These are phyloP conservation scores for Ascochyta lentis DNA, from an alignment of 2,329 filamentous ascomycete genomes.

Conservation along the genomic window DNA sequence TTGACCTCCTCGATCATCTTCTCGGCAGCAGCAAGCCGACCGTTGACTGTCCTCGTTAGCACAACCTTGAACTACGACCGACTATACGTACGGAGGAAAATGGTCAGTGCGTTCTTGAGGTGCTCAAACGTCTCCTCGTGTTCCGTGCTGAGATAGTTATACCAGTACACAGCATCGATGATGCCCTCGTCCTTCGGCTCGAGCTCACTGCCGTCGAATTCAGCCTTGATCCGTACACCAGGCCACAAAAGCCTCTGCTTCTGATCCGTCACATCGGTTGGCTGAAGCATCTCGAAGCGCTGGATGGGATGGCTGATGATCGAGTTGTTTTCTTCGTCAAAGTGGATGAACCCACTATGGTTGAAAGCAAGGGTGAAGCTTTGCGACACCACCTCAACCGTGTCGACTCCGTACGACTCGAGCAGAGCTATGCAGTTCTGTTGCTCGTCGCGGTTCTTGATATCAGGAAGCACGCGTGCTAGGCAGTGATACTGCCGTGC, in stretches of 20 bases:
- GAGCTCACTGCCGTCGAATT: slow-evolving; percentile 66
- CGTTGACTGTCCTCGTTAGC: slow-evolving; percentile 46
- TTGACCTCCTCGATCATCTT: slow-evolving; percentile 60
- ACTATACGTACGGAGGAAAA: slow-evolving; percentile 76
- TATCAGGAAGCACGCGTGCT: slow-evolving; percentile 76
- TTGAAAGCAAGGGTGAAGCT: slow-evolving; percentile 60
- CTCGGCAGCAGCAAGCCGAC: slow-evolving; percentile 62
- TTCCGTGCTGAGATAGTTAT: slow-evolving; percentile 72
- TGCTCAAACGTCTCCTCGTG: slow-evolving; percentile 67
- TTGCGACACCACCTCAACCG: slow-evolving; percentile 73
- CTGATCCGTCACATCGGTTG: slow-evolving; percentile 45
- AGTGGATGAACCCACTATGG: slow-evolving; percentile 37
- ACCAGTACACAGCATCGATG: slow-evolving; percentile 85
- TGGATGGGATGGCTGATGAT: slow-evolving; percentile 37
- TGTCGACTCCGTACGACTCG: slow-evolving; percentile 74
- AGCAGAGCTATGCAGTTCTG: slow-evolving; percentile 75
- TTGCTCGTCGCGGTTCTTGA: slow-evolving; percentile 71
- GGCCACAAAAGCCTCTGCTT: slow-evolving; percentile 53
- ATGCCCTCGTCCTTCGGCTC: slow-evolving; percentile 72
- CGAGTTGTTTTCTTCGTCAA: slow-evolving; percentile 22
- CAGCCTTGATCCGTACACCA: slow-evolving; percentile 70
- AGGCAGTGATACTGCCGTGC: slow-evolving; percentile 73
- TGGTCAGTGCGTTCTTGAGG: slow-evolving; percentile 77
- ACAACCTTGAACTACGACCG: slow-evolving; percentile 1
- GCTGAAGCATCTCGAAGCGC: slow-evolving; percentile 58